phyloP scores from a whole-genome alignment of 1,284 basidiomycete genomes.

The Vanrija pseudolonga region DNA sequence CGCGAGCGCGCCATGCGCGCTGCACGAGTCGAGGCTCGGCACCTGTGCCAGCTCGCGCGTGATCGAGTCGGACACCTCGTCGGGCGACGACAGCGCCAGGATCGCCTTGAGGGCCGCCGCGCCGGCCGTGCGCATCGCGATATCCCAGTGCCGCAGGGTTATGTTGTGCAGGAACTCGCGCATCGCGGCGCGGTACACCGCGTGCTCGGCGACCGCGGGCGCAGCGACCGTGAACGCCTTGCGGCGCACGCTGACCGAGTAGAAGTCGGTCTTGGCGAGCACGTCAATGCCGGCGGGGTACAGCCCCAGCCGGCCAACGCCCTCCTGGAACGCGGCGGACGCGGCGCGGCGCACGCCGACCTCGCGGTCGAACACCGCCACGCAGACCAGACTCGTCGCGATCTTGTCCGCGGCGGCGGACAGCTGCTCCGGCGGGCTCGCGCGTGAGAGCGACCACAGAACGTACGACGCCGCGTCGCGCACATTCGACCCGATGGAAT shows the following conservation, averaged over 20 bases:
- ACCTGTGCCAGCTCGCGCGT: constrained; percentile 52
- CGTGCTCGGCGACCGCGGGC: constrained; percentile 71
- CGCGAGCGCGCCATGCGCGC: constrained; percentile 78
- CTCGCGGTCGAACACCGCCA: constrained; percentile 87
- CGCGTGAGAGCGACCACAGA: constrained; percentile 87
- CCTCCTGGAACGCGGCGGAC: constrained; percentile 96
- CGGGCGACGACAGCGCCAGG: constrained; percentile 54
- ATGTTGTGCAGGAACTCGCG: constrained; percentile 71
- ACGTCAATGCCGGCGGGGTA: constrained; percentile 94
- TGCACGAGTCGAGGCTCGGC: constrained; percentile 62
- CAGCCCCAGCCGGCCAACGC: constrained; percentile 81
- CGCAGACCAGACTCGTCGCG: constrained; percentile 67
- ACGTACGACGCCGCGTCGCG: constrained; percentile 93
- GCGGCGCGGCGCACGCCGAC: constrained; percentile 93
- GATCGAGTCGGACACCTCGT: constrained; percentile 28
- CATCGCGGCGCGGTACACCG: constrained; percentile 67
- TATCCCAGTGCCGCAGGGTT: constrained; percentile 86
- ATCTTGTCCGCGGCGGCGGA: constrained; percentile 62
- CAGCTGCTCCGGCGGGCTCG: constrained; percentile 62
- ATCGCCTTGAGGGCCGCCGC: constrained; percentile 70
- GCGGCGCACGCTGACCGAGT: constrained; percentile 78
- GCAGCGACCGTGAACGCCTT: constrained; percentile 81
- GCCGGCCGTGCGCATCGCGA: constrained; percentile 72
- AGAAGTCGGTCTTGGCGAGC: constrained; percentile 88
- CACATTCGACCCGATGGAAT: constrained; percentile 90